A percentile compares a stretch with the other conserved stretches of the same genome.
phyloP scores from a whole-genome alignment of 495 filamentous ascomycete species.

The Xylaria cubensis region DNA sequence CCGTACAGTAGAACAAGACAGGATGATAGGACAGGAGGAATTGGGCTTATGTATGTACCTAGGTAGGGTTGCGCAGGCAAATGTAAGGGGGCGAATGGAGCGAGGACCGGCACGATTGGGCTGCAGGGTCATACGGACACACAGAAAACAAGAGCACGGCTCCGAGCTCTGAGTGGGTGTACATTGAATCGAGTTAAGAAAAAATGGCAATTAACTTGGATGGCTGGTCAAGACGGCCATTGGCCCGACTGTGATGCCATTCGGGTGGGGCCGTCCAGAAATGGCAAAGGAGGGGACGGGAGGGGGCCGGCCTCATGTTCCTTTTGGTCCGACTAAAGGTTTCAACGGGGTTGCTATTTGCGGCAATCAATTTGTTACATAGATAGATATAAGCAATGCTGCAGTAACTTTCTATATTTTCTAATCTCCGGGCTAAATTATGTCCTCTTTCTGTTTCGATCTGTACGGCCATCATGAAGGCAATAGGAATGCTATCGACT shows the following conservation, averaged over 20 bases:
- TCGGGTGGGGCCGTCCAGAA: constrained; percentile 24
- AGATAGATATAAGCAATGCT: constrained; percentile 18
- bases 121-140: constrained; percentile 28
- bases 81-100: constrained; percentile 6
- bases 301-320: constrained; percentile 22
- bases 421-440: background rate
- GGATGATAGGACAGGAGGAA: constrained; percentile 22
- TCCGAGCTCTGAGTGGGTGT: constrained; percentile 17
- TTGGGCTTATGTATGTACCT: constrained; percentile 11
- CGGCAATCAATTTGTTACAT: background rate
- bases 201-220: constrained; percentile 38
- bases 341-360: constrained; percentile 18
- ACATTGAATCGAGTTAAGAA: constrained; percentile 21
- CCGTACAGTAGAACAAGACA: background rate
- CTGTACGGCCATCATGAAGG: background rate
- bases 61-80: background rate
- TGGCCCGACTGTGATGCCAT: constrained; percentile 45
- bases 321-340: constrained; percentile 19
- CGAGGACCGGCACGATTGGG: constrained; percentile 20
- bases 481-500: background rate
- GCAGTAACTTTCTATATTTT: background rate
- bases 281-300: constrained; percentile 24
- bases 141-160: constrained; percentile 8
- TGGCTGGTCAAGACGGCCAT: constrained; percentile 53
- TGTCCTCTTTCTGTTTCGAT: background rate